These are phyloP conservation scores for Neurospora hispaniola DNA, from an alignment of 495 filamentous ascomycete species.

Conservation along the genomic window DNA sequence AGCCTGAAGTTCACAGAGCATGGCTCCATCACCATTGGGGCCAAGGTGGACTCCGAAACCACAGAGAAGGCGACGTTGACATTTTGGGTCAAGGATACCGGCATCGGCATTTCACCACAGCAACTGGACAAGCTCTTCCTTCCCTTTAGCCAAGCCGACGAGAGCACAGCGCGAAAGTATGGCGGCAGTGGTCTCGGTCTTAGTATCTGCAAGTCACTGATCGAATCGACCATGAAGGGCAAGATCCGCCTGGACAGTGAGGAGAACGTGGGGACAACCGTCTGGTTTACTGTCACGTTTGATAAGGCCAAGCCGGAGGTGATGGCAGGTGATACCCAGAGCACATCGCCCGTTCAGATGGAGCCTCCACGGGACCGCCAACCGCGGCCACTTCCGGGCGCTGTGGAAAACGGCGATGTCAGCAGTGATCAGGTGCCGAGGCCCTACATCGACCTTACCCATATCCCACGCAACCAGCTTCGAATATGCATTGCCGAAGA, in stretches of 20 bases:
- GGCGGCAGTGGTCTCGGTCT: slow-evolving; percentile 84
- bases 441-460: slow-evolving; percentile 49
- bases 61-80: slow-evolving; percentile 59
- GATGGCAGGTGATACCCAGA: slow-evolving; percentile 37
- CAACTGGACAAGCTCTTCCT: slow-evolving; percentile 78
- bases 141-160: slow-evolving; percentile 85
- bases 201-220: slow-evolving; percentile 89
- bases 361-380: slow-evolving; percentile 48
- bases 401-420: background rate
- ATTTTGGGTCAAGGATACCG: slow-evolving; percentile 82
- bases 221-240: slow-evolving; percentile 82
- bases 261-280: slow-evolving; percentile 68
- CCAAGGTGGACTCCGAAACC: slow-evolving; percentile 58
- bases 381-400: slow-evolving; percentile 28
- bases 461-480: slow-evolving; percentile 64
- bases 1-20: slow-evolving; percentile 88
- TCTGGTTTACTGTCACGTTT: slow-evolving; percentile 74
- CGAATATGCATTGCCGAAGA: slow-evolving; percentile 86
- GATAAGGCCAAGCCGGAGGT: slow-evolving; percentile 55
- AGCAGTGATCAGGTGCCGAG: slow-evolving; percentile 17
- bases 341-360: slow-evolving; percentile 15
- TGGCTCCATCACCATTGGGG: slow-evolving; percentile 72
- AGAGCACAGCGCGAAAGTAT: slow-evolving; percentile 75
- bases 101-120: slow-evolving; percentile 76
- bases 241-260: slow-evolving; percentile 71